Base-by-base conservation (phyloP, 768 basidiomycete species). In the button mushroom (Agaricus bisporus) region DNA sequence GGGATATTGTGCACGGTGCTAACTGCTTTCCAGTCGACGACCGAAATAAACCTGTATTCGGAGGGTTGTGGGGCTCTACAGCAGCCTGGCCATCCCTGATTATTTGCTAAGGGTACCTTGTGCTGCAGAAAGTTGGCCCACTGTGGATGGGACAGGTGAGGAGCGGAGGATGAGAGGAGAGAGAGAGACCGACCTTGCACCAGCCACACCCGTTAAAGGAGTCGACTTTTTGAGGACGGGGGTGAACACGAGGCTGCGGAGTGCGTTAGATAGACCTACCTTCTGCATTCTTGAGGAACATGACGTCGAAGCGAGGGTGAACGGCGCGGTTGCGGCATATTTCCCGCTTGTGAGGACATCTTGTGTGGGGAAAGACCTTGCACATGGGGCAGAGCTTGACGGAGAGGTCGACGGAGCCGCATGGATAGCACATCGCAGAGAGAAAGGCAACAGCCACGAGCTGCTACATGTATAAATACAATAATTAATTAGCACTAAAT, bases 71-170 rank as follows among this genome's bases (percentile, higher is more conserved):
- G 90, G 0, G 88, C 72, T n/a, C 88, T 83, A 74, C 90, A 93
- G 73, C 90, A 93, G 37, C 90, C 90, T 39, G 91, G 91, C 88
- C 88, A 92, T 18, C 90, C 90, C 32, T 78, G 79, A 61, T 91
- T 92, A 64, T 77, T 71, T 64, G 79, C 15, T 80, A 79, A 29
- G 77, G 69, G 48, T 70, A 70, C 63, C 41, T 54, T 82, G 83
- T 54, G 79, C 62, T 15, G 76, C 70, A 32, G 78, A 65, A 22
- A 75, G 70, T 11, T 81, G 80, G 87, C 86, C 88, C 88, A 91
- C 89, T 90, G 2, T 69, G 48, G 38, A 15, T 25, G 56, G 42
- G 43, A 22, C 39, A 48, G 59, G 55, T 64, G 63, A 63, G 66
- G 61, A 62, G 60, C 57, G 59, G 44, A 53, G 44, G 10, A 56